These are phyloP conservation scores for Sclerotinia minor DNA, from an alignment of 2,329 filamentous ascomycete species.

Conservation along the genomic window DNA sequence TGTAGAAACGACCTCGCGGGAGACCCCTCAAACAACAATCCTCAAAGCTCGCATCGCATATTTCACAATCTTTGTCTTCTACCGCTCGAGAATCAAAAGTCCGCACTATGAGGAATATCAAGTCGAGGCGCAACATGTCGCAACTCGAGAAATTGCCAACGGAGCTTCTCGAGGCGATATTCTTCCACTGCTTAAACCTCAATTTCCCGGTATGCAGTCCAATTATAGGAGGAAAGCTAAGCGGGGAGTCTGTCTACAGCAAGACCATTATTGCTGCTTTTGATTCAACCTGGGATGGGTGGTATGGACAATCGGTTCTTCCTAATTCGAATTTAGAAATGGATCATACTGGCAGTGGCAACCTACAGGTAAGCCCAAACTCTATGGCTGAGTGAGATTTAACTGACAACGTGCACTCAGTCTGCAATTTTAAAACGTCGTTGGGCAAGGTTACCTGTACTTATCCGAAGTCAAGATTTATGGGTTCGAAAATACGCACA, in stretches of 20 bases:
- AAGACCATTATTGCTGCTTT: constrained; percentile 37
- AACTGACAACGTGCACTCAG: constrained; percentile 27
- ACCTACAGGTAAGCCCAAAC: constrained; percentile 25
- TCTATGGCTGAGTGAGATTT: neutral
- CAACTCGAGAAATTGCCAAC: constrained; percentile 39
- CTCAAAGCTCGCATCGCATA: neutral
- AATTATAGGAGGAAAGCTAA: constrained; percentile 38
- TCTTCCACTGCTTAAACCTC: constrained; percentile 37
- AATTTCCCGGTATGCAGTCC: constrained; percentile 39
- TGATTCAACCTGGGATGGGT: constrained; percentile 35
- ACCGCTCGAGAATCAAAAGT: constrained; percentile 24
- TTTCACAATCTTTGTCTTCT: neutral
- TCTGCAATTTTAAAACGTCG: constrained; percentile 35
- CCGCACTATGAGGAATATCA: constrained; percentile 35
- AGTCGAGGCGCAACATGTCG: constrained; percentile 38
- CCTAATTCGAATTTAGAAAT: neutral
- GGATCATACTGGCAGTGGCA: neutral
- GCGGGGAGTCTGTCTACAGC: constrained; percentile 35
- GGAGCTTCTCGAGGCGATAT: constrained; percentile 40
- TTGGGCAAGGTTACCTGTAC: constrained; percentile 36
- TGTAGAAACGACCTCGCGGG: constrained; percentile 29
- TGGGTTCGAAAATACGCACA: constrained; percentile 32
- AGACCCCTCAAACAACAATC: constrained; percentile 29
- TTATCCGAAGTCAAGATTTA: constrained; percentile 34
- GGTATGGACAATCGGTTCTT: constrained; percentile 11